Percentiles rank a stretch among this genome's conserved stretches.
These are phyloP conservation scores for Exophiala oligosperma DNA, from an alignment of 2,329 filamentous ascomycete genomes.

Conservation along the genomic window DNA sequence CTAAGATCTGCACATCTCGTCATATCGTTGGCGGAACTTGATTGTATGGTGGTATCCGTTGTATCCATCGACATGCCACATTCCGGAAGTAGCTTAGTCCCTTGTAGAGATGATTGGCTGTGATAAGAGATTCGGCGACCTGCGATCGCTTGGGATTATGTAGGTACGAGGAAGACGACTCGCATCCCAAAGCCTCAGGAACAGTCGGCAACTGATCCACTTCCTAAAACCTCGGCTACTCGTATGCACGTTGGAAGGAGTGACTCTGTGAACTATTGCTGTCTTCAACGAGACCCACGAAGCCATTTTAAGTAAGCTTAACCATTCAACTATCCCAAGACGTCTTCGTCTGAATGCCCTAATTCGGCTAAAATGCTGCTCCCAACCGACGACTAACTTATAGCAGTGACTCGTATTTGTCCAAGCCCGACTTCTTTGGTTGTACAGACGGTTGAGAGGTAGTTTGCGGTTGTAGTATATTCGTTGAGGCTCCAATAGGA, in stretches of 20 bases:
- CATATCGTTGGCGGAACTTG: neutral
- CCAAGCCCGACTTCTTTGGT: constrained; percentile 46
- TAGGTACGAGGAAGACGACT: too few species aligned
- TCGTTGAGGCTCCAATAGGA: constrained; percentile 27
- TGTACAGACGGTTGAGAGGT: constrained; percentile 28
- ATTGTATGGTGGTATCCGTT: neutral
- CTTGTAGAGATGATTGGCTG: neutral
- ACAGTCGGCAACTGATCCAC: too few species aligned
- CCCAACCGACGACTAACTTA: constrained; percentile 31
- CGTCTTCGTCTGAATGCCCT: too few species aligned
- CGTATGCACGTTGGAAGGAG: too few species aligned
- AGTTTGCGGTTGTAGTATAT: constrained; percentile 27
- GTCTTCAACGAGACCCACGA: too few species aligned
- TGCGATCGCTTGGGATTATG: neutral
- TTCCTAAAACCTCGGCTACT: too few species aligned
- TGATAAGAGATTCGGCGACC: neutral
- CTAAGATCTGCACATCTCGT: neutral
- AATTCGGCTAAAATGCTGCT: neutral
- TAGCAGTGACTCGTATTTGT: constrained; percentile 59
- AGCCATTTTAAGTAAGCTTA: too few species aligned
- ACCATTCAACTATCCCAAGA: too few species aligned
- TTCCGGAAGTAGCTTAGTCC: neutral
- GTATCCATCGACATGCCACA: neutral
- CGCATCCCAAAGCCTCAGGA: too few species aligned
- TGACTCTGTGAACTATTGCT: too few species aligned